Conservation (phyloP, 352 stramenopile genomes). For the Pseudoperonospora humuli region DNA sequence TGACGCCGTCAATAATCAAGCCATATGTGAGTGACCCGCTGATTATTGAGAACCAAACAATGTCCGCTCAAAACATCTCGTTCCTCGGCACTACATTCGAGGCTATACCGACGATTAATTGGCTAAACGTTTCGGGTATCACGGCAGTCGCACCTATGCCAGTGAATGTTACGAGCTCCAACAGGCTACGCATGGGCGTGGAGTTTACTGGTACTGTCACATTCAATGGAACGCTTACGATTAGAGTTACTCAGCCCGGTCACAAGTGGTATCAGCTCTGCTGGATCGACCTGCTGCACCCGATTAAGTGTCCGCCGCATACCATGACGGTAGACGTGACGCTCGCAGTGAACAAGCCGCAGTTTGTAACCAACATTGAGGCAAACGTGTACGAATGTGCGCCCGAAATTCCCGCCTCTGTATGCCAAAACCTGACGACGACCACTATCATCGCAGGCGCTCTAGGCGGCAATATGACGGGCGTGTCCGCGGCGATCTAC, state of each 20-base stretch:
- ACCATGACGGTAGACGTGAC: constrained; percentile 31
- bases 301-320: constrained; percentile 30
- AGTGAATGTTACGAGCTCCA: constrained; percentile 39
- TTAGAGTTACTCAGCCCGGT: constrained; percentile 47
- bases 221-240: constrained; percentile 26
- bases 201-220: constrained; percentile 35
- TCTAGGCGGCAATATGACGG: constrained; percentile 19
- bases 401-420: constrained; percentile 17
- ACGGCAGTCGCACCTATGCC: constrained; percentile 32
- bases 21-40: constrained; percentile 34
- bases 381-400: constrained; percentile 36
- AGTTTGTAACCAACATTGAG: constrained; percentile 25
- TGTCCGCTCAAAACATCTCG: constrained; percentile 36
- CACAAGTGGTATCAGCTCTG: constrained; percentile 60
- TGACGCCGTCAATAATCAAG: constrained; percentile 24
- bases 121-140: constrained; percentile 38
- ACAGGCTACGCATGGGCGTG: constrained; percentile 32
- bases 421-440: constrained; percentile 43
- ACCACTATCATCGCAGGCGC: constrained; percentile 32
- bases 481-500: constrained; percentile 24
- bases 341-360: constrained; percentile 29
- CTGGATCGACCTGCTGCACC: constrained; percentile 48
- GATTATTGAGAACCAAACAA: constrained; percentile 26
- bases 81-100: constrained; percentile 42
- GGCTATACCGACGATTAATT: constrained; percentile 40